Percentiles rank a stretch among this genome's conserved stretches.
Evolutionary conservation across 208 protist genomes (phyloP).

Genomic region (Acanthamoeba triangularis): DNA sequence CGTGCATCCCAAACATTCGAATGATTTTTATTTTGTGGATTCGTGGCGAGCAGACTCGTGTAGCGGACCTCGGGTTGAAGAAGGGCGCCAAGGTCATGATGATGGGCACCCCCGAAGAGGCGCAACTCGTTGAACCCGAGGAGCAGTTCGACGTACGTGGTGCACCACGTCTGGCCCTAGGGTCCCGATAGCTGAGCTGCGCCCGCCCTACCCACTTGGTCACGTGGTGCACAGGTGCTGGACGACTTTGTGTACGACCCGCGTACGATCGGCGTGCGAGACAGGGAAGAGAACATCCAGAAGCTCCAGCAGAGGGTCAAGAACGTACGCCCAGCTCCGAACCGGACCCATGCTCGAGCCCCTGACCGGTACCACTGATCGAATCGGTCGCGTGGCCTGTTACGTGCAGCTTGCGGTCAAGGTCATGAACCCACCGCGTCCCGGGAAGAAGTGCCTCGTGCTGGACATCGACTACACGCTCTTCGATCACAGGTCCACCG

Average conservation of each 20-base stretch:
- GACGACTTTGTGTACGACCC: constrained; percentile 65
- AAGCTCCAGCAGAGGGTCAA: constrained; percentile 34
- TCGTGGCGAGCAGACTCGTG: background rate
- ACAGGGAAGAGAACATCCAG: constrained; percentile 40
- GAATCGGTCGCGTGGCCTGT: no score
- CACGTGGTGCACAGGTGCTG: background rate
- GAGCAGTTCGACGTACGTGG: constrained; percentile 70
- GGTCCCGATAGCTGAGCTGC: no score
- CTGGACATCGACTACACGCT: constrained; percentile 74
- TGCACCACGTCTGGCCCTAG: background rate
- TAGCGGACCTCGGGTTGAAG: background rate
- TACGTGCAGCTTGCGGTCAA: constrained; percentile 36
- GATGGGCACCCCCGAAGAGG: constrained; percentile 53
- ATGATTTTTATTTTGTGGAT: background rate
- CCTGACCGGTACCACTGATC: no score
- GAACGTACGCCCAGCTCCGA: no score
- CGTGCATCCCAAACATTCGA: background rate
- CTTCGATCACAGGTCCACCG: constrained; percentile 54
- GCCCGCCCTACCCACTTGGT: no score
- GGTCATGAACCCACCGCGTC: constrained; percentile 50
- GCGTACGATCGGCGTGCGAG: background rate
- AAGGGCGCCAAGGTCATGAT: constrained; percentile 50
- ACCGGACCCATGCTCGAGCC: no score
- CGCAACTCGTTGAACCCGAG: constrained; percentile 28
- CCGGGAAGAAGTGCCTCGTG: constrained; percentile 56